Evolutionary conservation across 1,284 basidiomycete species (phyloP).

Genomic region (Hemileia vastatrix): DNA sequence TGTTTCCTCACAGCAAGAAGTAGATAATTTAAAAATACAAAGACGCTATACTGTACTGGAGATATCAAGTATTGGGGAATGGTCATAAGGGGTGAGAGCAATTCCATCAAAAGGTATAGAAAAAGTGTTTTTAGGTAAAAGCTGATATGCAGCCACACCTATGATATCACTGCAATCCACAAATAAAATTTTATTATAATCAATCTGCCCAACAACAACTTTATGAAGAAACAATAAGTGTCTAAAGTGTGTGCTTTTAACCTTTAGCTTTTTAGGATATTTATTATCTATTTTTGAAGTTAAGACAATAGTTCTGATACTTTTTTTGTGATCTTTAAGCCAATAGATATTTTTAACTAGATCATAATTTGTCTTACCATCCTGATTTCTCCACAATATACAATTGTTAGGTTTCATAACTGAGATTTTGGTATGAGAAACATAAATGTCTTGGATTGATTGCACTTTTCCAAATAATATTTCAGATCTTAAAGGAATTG

Average conservation of each 20-base stretch:
- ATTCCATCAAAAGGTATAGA: neutral
- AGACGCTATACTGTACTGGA: neutral
- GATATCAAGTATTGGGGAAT: neutral
- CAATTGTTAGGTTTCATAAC: slow-evolving; percentile 3
- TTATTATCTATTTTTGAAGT: too few species aligned
- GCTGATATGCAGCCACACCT: slow-evolving; percentile 3
- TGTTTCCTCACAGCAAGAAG: too few species aligned
- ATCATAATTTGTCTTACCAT: neutral
- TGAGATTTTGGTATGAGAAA: neutral
- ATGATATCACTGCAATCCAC: too few species aligned
- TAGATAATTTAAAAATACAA: too few species aligned
- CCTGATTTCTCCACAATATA: neutral
- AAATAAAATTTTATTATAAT: too few species aligned
- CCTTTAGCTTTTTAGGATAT: neutral
- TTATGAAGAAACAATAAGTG: neutral
- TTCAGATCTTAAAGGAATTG: neutral
- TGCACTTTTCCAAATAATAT: neutral
- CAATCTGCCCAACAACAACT: neutral
- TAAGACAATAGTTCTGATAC: too few species aligned
- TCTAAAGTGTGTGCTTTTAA: neutral
- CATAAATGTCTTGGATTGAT: neutral
- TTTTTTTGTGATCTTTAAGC: neutral
- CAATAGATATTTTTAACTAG: slow-evolving; percentile 3
- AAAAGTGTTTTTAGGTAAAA: neutral
- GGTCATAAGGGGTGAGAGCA: neutral